Percentiles rank a stretch among this genome's conserved stretches.
Evolutionary conservation across 2,329 filamentous ascomycete species (phyloP).

Genomic region (Dactylellina parvicollis): DNA sequence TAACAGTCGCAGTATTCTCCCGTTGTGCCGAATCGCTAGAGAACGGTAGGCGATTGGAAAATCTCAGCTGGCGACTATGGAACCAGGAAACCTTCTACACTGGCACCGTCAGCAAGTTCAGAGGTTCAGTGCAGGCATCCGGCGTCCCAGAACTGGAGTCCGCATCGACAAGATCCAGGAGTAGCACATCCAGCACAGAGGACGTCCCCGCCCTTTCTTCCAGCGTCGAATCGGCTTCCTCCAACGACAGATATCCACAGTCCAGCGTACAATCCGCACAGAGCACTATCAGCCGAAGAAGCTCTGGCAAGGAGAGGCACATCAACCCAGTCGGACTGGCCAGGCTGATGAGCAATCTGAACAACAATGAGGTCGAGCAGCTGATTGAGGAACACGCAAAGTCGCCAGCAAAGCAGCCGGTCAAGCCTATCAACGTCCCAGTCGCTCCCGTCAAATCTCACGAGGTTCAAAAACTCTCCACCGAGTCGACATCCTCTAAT

Average conservation of each 20-base stretch:
- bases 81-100: slow-evolving; percentile 86
- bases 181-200: slow-evolving; percentile 64
- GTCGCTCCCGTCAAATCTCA: slow-evolving; percentile 26
- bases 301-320: slow-evolving; percentile 74
- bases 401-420: slow-evolving; percentile 53
- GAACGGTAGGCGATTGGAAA: slow-evolving; percentile 90
- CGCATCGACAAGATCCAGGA: slow-evolving; percentile 52
- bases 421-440: slow-evolving; percentile 61
- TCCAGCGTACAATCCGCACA: slow-evolving; percentile 67
- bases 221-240: slow-evolving; percentile 77
- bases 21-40: slow-evolving; percentile 94
- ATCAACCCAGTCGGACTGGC: slow-evolving; percentile 92
- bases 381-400: slow-evolving; percentile 49
- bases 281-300: slow-evolving; percentile 70
- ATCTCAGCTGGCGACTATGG: slow-evolving; percentile 95
- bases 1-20: slow-evolving; percentile 76
- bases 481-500: slow-evolving; percentile 41
- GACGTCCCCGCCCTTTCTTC: slow-evolving; percentile 78
- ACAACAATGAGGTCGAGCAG: slow-evolving; percentile 52
- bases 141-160: slow-evolving; percentile 17
- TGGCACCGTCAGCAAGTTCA: slow-evolving; percentile 49
- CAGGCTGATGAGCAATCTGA: slow-evolving; percentile 71
- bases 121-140: slow-evolving; percentile 20
- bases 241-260: slow-evolving; percentile 69
- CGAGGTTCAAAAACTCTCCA: slow-evolving; percentile 33